Evolutionary conservation across 2,329 filamentous ascomycete genomes (phyloP).

Genomic region (Trichoderma harzianum): DNA sequence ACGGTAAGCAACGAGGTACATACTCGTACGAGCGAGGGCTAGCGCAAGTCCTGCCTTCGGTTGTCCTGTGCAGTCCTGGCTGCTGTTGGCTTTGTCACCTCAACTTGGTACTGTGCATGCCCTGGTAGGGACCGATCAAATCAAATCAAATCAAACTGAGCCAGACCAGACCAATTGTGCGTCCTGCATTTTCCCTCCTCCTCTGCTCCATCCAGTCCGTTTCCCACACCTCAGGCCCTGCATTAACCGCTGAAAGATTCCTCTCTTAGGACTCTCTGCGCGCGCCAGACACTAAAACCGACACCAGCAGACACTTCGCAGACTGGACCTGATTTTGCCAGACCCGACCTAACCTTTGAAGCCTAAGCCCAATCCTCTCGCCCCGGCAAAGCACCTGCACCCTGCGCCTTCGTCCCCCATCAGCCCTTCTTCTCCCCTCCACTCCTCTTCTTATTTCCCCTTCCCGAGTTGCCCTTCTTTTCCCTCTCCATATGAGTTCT

Average conservation of each 20-base stretch:
- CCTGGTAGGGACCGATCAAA: neutral
- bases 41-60: neutral
- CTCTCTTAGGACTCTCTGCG: neutral
- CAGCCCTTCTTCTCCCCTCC: conserved; percentile 21
- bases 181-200: neutral
- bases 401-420: conserved; percentile 14
- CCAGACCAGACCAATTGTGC: neutral
- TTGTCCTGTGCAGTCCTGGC: neutral
- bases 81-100: neutral
- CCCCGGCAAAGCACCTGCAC: conserved; percentile 12
- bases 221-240: neutral
- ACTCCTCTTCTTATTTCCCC: conserved; percentile 24
- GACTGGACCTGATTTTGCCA: conserved; percentile 5
- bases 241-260: neutral
- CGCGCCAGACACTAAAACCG: neutral
- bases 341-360: neutral
- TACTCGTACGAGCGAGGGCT: neutral
- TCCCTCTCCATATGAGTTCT: conserved; percentile 62
- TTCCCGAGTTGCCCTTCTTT: conserved; percentile 20
- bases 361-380: conserved; percentile 16
- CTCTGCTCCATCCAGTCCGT: neutral
- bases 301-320: neutral
- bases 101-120: neutral
- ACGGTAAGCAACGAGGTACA: neutral
- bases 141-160: neutral